These are phyloP conservation scores for Kurtzmaniella fragi DNA, from an alignment of 805 yeast genomes.

Conservation along the genomic window DNA sequence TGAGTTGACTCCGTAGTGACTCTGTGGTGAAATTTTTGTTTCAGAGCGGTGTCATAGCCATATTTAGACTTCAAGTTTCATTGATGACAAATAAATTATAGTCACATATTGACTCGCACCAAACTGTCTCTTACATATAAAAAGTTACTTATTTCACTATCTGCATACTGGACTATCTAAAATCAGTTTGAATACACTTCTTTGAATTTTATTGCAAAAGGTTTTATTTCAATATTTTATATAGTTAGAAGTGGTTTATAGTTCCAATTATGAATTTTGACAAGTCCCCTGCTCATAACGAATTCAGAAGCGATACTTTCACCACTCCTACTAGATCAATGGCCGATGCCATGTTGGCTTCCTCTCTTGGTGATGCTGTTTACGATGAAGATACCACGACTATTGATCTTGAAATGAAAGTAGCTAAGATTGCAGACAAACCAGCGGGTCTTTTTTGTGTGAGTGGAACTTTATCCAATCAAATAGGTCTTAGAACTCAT, in stretches of 20 bases:
- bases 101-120: too few species aligned
- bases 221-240: too few species aligned
- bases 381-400: slow-evolving; percentile 79
- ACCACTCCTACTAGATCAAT: slow-evolving; percentile 79
- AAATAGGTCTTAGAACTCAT: slow-evolving; percentile 73
- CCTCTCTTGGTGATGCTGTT: slow-evolving; percentile 83
- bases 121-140: too few species aligned
- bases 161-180: background rate
- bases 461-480: slow-evolving; percentile 89
- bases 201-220: too few species aligned
- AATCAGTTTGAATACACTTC: too few species aligned
- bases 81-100: too few species aligned
- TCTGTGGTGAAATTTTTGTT: too few species aligned
- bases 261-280: slow-evolving; percentile 7
- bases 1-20: too few species aligned
- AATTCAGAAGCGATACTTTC: slow-evolving; percentile 71
- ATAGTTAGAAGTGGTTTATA: too few species aligned
- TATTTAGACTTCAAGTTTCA: too few species aligned
- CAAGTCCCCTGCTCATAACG: slow-evolving; percentile 28
- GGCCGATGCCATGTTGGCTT: slow-evolving; percentile 54
- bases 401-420: slow-evolving; percentile 52
- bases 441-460: slow-evolving; percentile 79
- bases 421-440: slow-evolving; percentile 69
- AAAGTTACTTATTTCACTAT: background rate
- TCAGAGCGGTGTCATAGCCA: too few species aligned